Conservation (phyloP, 371 early-diverging fungal genomes). For the Mucor circinelloides region DNA sequence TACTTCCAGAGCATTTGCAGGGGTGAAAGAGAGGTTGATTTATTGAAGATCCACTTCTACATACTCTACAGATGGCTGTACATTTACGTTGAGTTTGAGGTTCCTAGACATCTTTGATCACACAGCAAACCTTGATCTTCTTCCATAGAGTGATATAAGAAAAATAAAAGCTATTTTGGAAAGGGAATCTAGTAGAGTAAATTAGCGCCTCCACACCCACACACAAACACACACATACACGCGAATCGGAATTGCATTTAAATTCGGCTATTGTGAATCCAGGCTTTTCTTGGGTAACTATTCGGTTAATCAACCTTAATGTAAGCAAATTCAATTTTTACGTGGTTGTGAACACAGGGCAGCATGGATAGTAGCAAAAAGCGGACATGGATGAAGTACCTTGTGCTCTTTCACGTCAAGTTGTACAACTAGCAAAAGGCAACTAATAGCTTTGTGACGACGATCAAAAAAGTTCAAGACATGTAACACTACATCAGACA, state of each 20-base stretch:
- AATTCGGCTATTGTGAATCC: neutral
- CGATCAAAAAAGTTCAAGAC: neutral
- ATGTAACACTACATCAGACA: neutral
- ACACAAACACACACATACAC: neutral
- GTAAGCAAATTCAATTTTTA: neutral
- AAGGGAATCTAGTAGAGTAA: neutral
- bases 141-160: slow-evolving; percentile 5
- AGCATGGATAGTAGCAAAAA: slow-evolving; percentile 1
- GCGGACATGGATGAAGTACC: neutral
- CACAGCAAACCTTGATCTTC: slow-evolving; percentile 5
- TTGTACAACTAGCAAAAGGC: slow-evolving; percentile 1
- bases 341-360: too few relatives aligned
- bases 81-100: neutral
- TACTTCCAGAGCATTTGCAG: slow-evolving; percentile 78
- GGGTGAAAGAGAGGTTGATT: slow-evolving; percentile 74
- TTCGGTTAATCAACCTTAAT: neutral
- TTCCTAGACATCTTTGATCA: neutral
- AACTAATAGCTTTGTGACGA: slow-evolving; percentile 1
- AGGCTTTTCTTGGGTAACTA: neutral
- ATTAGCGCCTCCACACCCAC: neutral
- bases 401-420: neutral
- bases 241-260: neutral
- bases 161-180: neutral
- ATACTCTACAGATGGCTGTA: slow-evolving; percentile 72
- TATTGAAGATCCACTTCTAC: slow-evolving; percentile 61